phyloP scores from a whole-genome alignment of 73 alveolate species.

The Paramecium biaurelia region DNA sequence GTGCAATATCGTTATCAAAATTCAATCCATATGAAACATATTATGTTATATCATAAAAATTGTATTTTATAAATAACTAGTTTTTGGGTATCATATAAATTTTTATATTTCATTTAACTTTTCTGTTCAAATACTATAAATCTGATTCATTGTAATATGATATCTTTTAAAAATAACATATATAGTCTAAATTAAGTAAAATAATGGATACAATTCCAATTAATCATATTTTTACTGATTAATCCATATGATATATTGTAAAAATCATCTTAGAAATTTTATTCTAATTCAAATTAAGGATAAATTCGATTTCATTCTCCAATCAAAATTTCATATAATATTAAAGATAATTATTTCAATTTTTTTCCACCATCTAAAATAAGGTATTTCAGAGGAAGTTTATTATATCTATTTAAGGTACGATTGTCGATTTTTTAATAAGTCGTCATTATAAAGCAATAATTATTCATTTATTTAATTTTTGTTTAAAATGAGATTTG shows the following conservation, averaged over 20 bases:
- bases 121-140: neutral
- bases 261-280: neutral
- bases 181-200: neutral
- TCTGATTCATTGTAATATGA: neutral
- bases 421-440: neutral
- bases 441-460: neutral
- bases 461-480: no score
- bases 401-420: constrained; percentile 13
- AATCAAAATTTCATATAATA: neutral
- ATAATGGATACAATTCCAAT: neutral
- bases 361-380: no score
- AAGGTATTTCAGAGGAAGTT: no score
- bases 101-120: neutral
- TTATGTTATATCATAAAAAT: no score
- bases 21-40: no score
- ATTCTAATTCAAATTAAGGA: neutral
- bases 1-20: no score
- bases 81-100: no score
- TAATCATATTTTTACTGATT: neutral
- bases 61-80: no score
- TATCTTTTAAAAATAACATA: neutral
- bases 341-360: no score
- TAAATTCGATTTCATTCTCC: neutral
- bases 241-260: neutral
- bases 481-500: neutral